phyloP scores from a whole-genome alignment of 306 rosid genomes.

The Cotoneaster glaucophyllus region DNA sequence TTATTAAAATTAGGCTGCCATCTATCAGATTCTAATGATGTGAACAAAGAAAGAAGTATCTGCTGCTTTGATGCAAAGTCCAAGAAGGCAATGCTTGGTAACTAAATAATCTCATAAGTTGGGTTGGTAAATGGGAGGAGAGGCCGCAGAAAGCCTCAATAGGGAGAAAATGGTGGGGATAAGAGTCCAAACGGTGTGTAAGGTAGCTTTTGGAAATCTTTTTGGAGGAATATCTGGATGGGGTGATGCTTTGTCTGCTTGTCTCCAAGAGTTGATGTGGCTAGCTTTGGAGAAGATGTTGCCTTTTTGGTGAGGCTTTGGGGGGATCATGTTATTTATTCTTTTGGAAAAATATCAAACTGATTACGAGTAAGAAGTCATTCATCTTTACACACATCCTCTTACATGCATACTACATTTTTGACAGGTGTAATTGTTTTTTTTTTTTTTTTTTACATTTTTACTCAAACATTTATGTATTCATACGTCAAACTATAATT shows the following conservation, averaged over 20 bases:
- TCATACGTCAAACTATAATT: too few relatives aligned
- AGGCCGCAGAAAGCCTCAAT: constrained; percentile 24
- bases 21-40: constrained; percentile 21
- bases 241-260: constrained; percentile 24
- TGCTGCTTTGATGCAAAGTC: constrained; percentile 25
- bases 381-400: not conserved
- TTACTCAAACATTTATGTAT: not conserved
- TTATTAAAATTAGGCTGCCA: not conserved
- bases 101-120: constrained; percentile 14
- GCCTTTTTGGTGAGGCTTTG: constrained; percentile 25
- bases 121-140: constrained; percentile 35
- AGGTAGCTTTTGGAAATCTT: constrained; percentile 38
- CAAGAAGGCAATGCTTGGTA: constrained; percentile 29
- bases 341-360: not conserved
- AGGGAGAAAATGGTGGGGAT: constrained; percentile 27
- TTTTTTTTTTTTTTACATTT: not conserved
- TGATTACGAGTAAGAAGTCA: not conserved
- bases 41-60: constrained; percentile 21
- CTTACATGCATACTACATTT: not conserved
- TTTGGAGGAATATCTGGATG: constrained; percentile 28
- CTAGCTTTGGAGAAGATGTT: constrained; percentile 39
- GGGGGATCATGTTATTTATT: constrained; percentile 18
- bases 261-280: constrained; percentile 21
- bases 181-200: constrained; percentile 29
- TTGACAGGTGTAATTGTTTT: not conserved